Evolutionary conservation across 176 grass and related monocot species (phyloP).

Genomic region (Aegilops tauschii): DNA sequence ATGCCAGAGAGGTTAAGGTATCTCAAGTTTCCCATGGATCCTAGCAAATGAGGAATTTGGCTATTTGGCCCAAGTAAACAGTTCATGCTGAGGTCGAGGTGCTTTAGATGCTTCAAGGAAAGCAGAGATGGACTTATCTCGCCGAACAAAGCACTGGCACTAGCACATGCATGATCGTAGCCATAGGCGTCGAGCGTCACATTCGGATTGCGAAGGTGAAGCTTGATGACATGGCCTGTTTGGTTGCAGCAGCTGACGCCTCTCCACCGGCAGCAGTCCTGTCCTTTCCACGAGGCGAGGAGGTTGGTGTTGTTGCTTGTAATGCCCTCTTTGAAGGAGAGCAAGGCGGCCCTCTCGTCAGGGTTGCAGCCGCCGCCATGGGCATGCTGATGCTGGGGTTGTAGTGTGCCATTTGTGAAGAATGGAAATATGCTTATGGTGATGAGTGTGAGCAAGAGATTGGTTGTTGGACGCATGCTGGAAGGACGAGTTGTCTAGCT

Average conservation of each 20-base stretch:
- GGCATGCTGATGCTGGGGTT: background rate
- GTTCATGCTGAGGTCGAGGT: slow-evolving; percentile 41
- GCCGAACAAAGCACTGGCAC: background rate
- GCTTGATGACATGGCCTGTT: slow-evolving; percentile 10
- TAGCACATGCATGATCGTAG: rapidly evolving
- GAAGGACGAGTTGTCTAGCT: too few relatives aligned
- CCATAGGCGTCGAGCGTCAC: rapidly evolving
- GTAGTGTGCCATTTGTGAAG: background rate
- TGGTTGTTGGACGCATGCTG: background rate
- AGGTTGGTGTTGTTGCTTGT: background rate
- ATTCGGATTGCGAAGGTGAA: slow-evolving; percentile 5
- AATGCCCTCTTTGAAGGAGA: slow-evolving; percentile 27
- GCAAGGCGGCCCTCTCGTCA: slow-evolving; percentile 23
- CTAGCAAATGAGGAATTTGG: slow-evolving; percentile 10
- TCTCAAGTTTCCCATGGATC: background rate
- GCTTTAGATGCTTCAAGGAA: background rate
- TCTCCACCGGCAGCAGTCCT: slow-evolving; percentile 33
- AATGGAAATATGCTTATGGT: background rate
- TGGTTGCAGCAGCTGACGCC: slow-evolving; percentile 32
- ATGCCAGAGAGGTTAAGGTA: slow-evolving; percentile 31
- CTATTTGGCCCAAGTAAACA: background rate
- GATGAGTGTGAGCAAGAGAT: background rate
- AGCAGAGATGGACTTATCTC: slow-evolving; percentile 42
- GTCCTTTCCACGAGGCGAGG: slow-evolving; percentile 17
- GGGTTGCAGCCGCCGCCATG: background rate